Evolutionary conservation across 371 early-diverging fungal species (phyloP), one percentile per base, ranked within the genome.

Genomic region (Mucor circinelloides): DNA sequence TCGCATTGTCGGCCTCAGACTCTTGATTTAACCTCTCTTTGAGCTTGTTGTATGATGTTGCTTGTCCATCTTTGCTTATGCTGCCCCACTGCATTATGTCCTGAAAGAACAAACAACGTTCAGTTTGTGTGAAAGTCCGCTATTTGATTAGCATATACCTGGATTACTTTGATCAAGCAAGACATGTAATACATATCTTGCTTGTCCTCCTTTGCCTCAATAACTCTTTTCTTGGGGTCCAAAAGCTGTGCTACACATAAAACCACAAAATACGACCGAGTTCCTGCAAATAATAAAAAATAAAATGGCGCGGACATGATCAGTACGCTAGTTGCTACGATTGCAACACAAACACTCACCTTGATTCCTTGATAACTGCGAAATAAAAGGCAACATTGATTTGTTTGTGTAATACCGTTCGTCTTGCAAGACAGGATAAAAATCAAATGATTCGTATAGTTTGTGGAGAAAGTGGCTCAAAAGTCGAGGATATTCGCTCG

Each of bases 381-480:
- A 58, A 1, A 65, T 48, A n/a, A 65, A 58, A 34, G 65, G 58
- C 13, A 58, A 1, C 6, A 64, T 55, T 7, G 19, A 8, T 23
- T 38, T 19, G 12, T 56, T 9, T 17, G 30, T 21, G 25, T 65
- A 58, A 48, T 57, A 48, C 6, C 12, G 30, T 15, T 46, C 25
- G 27, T 48, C 65, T 58, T 23, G 21, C 8, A 58, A 12, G 2
- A 48, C 34, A 27, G 23, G 13, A 48, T 58, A 23, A n/a, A 40
- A 30, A 1, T 40, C 56, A 23, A 54, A 60, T 0, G 71, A 58
- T 25, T 69, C 68, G 52, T 63, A 75, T 0, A 77, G 42, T 6
- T 63, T 21, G 1, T 48, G 61, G 3, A 77, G 40, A 61, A 77
- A 77, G 46, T 64, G 21, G 5, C 63, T 52, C 9, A 80, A 25